Percentiles rank a stretch among this genome's conserved stretches.
Conservation (phyloP, 352 stramenopile genomes). For the Phytophthora pini region DNA sequence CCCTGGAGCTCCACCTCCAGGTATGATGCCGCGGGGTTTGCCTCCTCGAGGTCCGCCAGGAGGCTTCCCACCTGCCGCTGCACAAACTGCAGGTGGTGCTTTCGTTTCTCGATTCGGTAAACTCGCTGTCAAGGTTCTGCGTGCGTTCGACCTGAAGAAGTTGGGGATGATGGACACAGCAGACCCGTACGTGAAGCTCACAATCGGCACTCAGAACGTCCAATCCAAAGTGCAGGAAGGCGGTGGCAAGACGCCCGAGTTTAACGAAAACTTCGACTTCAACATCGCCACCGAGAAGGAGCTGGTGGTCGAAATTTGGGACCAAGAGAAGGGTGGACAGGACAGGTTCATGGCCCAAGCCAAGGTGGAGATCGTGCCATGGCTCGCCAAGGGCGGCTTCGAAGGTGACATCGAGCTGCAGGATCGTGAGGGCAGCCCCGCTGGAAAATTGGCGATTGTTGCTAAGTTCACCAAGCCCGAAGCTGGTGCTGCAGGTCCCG, state of each 20-base stretch:
- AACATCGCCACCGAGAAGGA: constrained; percentile 96
- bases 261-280: constrained; percentile 95
- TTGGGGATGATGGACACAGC: constrained; percentile 93
- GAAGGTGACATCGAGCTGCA: constrained; percentile 91
- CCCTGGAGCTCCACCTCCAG: too few relatives aligned
- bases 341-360: constrained; percentile 94
- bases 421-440: constrained; percentile 79
- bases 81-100: constrained; percentile 48
- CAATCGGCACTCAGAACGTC: constrained; percentile 84
- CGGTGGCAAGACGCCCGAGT: constrained; percentile 93
- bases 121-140: constrained; percentile 91
- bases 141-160: constrained; percentile 93
- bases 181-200: constrained; percentile 94
- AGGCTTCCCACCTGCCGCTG: constrained; percentile 27
- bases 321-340: constrained; percentile 89
- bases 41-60: constrained; percentile 33
- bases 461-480: constrained; percentile 87
- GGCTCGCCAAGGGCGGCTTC: constrained; percentile 93
- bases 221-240: constrained; percentile 89
- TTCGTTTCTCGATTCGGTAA: constrained; percentile 91
- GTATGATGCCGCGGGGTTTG: constrained; percentile 33
- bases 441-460: constrained; percentile 87
- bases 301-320: constrained; percentile 91
- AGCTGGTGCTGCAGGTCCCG: constrained; percentile 34
- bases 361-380: constrained; percentile 93